Evolutionary conservation across 352 stramenopile species (phyloP).

Genomic region (Phytophthora colocasiae): DNA sequence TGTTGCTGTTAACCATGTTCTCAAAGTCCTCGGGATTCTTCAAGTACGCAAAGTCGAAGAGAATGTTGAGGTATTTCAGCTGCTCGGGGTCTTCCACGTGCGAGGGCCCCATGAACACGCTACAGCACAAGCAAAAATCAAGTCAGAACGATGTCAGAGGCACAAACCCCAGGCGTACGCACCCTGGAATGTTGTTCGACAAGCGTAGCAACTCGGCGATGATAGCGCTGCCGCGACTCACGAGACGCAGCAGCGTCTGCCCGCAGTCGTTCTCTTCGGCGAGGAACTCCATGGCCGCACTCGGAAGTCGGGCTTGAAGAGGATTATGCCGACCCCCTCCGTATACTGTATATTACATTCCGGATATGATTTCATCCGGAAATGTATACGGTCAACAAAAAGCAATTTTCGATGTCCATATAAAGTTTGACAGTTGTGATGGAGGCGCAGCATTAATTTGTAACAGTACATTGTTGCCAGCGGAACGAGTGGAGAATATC

Average conservation of each 20-base stretch:
- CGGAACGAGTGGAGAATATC: slow-evolving; percentile 36
- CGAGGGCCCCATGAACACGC: slow-evolving; percentile 86
- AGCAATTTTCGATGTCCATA: too few species aligned
- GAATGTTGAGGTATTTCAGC: slow-evolving; percentile 92
- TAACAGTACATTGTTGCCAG: background rate
- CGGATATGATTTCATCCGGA: too few species aligned
- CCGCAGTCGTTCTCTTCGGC: slow-evolving; percentile 95
- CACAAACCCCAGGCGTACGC: background rate
- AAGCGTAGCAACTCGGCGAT: slow-evolving; percentile 93
- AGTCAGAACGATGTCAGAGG: slow-evolving; percentile 6
- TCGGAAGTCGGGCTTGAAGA: slow-evolving; percentile 27
- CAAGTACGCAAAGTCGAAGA: slow-evolving; percentile 97
- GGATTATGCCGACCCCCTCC: slow-evolving; percentile 10
- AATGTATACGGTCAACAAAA: too few species aligned
- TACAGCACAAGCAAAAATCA: slow-evolving; percentile 34
- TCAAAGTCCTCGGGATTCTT: slow-evolving; percentile 96
- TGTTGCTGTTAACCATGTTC: slow-evolving; percentile 92
- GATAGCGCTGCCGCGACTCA: slow-evolving; percentile 91
- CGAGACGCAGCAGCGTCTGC: slow-evolving; percentile 93
- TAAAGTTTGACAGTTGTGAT: too few species aligned
- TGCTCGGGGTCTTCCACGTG: slow-evolving; percentile 91
- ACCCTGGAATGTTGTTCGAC: slow-evolving; percentile 92
- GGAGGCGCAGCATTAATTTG: too few species aligned
- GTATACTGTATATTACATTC: too few species aligned
- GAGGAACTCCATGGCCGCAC: slow-evolving; percentile 81